phyloP scores from a whole-genome alignment of 2,329 filamentous ascomycete species.

The Thielaviopsis musarum region DNA sequence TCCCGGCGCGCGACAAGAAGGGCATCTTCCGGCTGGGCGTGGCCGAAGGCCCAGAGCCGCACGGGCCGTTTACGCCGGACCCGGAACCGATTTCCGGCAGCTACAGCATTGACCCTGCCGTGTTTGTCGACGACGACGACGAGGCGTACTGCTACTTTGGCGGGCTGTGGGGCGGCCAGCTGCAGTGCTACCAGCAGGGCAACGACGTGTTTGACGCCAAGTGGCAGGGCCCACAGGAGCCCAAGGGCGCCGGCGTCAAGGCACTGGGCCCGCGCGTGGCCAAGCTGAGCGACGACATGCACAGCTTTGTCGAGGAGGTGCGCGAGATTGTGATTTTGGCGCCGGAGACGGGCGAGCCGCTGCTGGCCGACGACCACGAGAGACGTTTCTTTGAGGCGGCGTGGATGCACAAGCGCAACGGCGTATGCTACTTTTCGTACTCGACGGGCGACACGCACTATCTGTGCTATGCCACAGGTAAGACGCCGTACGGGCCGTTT shows the following conservation, averaged over 20 bases:
- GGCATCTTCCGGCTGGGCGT: slow-evolving; percentile 62
- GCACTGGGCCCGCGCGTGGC: slow-evolving; percentile 54
- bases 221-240: slow-evolving; percentile 41
- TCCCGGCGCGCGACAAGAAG: slow-evolving; percentile 55
- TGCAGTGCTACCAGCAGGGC: slow-evolving; percentile 54
- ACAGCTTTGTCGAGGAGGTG: slow-evolving; percentile 35
- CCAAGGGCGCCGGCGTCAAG: slow-evolving; percentile 32
- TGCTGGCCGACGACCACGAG: slow-evolving; percentile 53
- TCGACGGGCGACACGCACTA: slow-evolving; percentile 65
- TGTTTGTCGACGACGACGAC: slow-evolving; percentile 45
- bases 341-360: slow-evolving; percentile 38
- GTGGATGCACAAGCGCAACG: slow-evolving; percentile 59
- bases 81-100: slow-evolving; percentile 47
- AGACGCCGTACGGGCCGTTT: slow-evolving; percentile 53
- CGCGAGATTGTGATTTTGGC: slow-evolving; percentile 48
- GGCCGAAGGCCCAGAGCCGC: slow-evolving; percentile 43
- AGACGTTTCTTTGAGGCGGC: slow-evolving; percentile 65
- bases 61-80: slow-evolving; percentile 54
- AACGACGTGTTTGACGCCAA: slow-evolving; percentile 35
- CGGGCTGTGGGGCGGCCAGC: slow-evolving; percentile 64
- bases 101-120: slow-evolving; percentile 63
- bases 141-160: slow-evolving; percentile 46
- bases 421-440: slow-evolving; percentile 59
- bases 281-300: slow-evolving; percentile 48
- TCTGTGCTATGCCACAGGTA: slow-evolving; percentile 50